phyloP scores from a whole-genome alignment of 495 filamentous ascomycete species.

The Penicillium longicatenatum region DNA sequence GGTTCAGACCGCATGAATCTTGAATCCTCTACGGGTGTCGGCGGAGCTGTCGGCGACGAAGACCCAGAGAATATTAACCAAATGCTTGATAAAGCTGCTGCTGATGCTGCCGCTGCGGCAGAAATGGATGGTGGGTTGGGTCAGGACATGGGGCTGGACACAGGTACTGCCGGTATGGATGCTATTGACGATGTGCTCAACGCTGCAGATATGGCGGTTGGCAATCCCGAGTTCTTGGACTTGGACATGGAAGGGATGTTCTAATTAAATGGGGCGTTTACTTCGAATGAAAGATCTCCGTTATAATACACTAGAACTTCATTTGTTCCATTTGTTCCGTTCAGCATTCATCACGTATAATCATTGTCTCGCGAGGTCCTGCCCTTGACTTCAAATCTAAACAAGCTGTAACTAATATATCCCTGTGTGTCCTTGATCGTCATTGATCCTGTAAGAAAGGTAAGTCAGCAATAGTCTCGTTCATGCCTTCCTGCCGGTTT shows the following conservation, averaged over 20 bases:
- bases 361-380: not conserved
- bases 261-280: constrained; percentile 8
- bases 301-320: not conserved
- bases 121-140: constrained; percentile 32
- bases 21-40: constrained; percentile 23
- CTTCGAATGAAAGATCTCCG: not conserved
- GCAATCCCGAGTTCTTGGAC: constrained; percentile 52
- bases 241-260: constrained; percentile 55
- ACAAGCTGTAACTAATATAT: not conserved
- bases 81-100: constrained; percentile 47
- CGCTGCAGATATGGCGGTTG: constrained; percentile 50
- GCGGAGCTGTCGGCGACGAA: constrained; percentile 25
- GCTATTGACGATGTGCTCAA: constrained; percentile 51
- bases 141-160: constrained; percentile 35
- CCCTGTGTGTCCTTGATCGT: not conserved
- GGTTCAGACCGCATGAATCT: constrained; percentile 39
- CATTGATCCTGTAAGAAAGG: not conserved
- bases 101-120: constrained; percentile 37
- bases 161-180: constrained; percentile 33
- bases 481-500: not conserved
- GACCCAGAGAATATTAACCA: constrained; percentile 47
- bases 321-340: not conserved
- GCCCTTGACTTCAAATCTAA: not conserved
- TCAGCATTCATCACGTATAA: not conserved
- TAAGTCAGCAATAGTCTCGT: not conserved